phyloP scores from a whole-genome alignment of 169 alveolate species.

The Plasmodium ovale region DNA sequence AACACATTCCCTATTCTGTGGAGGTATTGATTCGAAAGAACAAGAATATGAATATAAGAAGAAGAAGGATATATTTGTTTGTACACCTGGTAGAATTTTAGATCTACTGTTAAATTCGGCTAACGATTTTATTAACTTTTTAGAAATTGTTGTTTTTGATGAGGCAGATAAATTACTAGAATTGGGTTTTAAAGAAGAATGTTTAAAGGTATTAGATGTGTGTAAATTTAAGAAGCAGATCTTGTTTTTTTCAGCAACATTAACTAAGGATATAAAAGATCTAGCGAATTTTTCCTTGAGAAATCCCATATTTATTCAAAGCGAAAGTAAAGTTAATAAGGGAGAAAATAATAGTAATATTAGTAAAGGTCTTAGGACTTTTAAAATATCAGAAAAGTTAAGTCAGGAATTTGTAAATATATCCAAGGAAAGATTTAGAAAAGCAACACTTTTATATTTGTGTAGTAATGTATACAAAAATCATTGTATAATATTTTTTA shows the following conservation, averaged over 20 bases:
- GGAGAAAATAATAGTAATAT: not conserved
- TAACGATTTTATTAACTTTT: slow-evolving; percentile 85
- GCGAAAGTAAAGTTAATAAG: slow-evolving; percentile 14
- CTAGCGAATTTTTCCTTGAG: slow-evolving; percentile 87
- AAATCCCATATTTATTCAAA: slow-evolving; percentile 86
- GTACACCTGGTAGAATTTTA: slow-evolving; percentile 98
- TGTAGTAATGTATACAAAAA: slow-evolving; percentile 78
- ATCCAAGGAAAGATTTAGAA: slow-evolving; percentile 75
- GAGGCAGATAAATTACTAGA: slow-evolving; percentile 97
- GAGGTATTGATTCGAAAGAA: slow-evolving; percentile 90
- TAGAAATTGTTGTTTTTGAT: slow-evolving; percentile 93
- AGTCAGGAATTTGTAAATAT: slow-evolving; percentile 81
- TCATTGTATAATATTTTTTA: slow-evolving; percentile 87
- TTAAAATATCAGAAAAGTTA: slow-evolving; percentile 78
- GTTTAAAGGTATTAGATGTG: slow-evolving; percentile 80
- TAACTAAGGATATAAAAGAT: slow-evolving; percentile 88
- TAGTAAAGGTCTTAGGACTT: slow-evolving; percentile 30
- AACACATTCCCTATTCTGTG: slow-evolving; percentile 86
- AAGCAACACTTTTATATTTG: slow-evolving; percentile 83
- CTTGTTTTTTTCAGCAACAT: slow-evolving; percentile 92
- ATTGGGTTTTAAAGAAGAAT: slow-evolving; percentile 94
- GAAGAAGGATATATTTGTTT: slow-evolving; percentile 96
- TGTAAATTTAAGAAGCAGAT: slow-evolving; percentile 89
- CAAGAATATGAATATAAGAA: slow-evolving; percentile 91
- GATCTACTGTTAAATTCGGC: slow-evolving; percentile 93